phyloP scores from a whole-genome alignment of 192 early-diverging fungal species.

The Rhizoclosmatium sp. region DNA sequence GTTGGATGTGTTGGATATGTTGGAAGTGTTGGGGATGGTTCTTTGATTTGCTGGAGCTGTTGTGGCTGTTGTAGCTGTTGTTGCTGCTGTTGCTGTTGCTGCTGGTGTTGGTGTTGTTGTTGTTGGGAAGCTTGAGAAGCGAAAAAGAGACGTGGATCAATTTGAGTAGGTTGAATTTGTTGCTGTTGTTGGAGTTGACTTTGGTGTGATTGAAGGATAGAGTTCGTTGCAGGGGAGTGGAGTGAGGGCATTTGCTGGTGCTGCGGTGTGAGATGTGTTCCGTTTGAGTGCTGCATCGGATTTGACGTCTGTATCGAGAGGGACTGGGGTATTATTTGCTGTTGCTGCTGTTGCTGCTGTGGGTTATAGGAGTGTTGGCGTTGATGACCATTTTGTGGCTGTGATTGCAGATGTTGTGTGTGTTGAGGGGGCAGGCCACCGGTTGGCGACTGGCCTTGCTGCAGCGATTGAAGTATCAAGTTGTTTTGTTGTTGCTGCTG shows the following conservation, averaged over 20 bases:
- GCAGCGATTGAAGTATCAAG: background rate
- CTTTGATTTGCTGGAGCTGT: background rate
- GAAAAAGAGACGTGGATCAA: background rate
- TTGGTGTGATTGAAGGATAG: background rate
- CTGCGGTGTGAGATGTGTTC: background rate
- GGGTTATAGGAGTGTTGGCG: background rate
- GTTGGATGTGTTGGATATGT: background rate
- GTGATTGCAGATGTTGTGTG: background rate
- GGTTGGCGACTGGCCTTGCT: background rate
- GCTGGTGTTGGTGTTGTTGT: background rate
- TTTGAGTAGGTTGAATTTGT: background rate
- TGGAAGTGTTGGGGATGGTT: background rate
- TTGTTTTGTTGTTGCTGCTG: background rate
- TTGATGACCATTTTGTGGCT: background rate
- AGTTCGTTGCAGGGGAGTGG: background rate
- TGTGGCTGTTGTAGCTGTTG: background rate
- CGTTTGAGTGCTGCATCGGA: background rate
- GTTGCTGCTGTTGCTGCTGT: conserved; percentile 12
- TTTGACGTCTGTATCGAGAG: background rate
- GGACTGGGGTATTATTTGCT: background rate
- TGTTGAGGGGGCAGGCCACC: background rate
- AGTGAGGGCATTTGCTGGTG: background rate
- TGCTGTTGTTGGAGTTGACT: background rate
- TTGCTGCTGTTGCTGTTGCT: background rate
- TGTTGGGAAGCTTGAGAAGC: background rate